A percentile compares a stretch with the other conserved stretches of the same genome.
Conservation (phyloP, 129 eudicot species). For the Tagetes erecta region DNA sequence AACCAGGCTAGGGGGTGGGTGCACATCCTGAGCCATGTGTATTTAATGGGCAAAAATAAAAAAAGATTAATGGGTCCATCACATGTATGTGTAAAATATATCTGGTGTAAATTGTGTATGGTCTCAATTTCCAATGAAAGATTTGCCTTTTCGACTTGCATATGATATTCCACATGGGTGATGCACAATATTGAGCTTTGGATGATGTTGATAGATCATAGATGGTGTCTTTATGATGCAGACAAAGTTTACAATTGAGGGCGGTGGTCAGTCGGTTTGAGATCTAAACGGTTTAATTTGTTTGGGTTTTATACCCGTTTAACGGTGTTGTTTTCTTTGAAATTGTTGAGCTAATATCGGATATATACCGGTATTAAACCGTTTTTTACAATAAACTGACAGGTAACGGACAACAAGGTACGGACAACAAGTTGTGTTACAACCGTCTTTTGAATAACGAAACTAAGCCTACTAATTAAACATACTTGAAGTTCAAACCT, state of each 20-base stretch:
- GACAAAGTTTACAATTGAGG: background rate
- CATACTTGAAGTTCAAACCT: too few species aligned
- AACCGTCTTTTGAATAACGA: too few species aligned
- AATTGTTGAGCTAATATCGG: too few species aligned
- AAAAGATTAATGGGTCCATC: too few species aligned
- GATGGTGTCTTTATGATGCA: background rate
- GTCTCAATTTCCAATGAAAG: constrained; percentile 34
- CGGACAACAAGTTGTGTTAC: too few species aligned
- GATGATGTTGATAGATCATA: constrained; percentile 34
- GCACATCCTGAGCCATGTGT: constrained; percentile 21
- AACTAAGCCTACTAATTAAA: too few species aligned
- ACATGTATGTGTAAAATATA: background rate
- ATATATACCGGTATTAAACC: too few species aligned
- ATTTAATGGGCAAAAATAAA: constrained; percentile 14
- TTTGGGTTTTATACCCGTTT: too few species aligned
- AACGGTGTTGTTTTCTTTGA: too few species aligned
- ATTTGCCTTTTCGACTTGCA: constrained; percentile 18
- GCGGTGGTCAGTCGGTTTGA: background rate
- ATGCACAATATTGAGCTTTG: constrained; percentile 27
- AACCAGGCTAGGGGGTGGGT: constrained; percentile 19
- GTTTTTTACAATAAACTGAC: too few species aligned
- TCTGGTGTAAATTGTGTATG: background rate
- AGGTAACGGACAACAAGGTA: too few species aligned
- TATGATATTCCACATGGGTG: constrained; percentile 29
- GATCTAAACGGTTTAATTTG: too few species aligned